These are phyloP conservation scores for Davidsoniella australis DNA, from an alignment of 2,329 filamentous ascomycete genomes.

Conservation along the genomic window DNA sequence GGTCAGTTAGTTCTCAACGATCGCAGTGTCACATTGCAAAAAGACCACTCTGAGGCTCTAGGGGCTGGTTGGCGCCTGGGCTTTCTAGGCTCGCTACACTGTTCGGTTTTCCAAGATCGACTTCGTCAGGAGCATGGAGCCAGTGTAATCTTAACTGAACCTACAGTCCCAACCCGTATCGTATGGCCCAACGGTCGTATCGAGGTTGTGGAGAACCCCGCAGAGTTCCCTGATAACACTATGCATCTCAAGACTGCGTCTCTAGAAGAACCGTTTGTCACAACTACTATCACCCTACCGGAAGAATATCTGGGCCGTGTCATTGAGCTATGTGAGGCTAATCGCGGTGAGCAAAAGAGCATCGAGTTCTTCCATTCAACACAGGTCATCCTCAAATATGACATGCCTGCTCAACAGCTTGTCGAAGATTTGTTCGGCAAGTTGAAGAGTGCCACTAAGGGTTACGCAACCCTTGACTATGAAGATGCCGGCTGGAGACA, in stretches of 20 bases:
- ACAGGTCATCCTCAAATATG: slow-evolving; percentile 89
- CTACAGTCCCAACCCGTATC: slow-evolving; percentile 82
- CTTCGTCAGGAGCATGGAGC: slow-evolving; percentile 86
- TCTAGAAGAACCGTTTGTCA: slow-evolving; percentile 42
- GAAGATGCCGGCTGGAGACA: slow-evolving; percentile 81
- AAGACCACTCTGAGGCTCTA: slow-evolving; percentile 84
- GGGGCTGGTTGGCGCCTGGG: slow-evolving; percentile 88
- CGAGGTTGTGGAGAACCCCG: slow-evolving; percentile 62
- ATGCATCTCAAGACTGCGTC: slow-evolving; percentile 24
- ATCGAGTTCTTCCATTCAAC: slow-evolving; percentile 81
- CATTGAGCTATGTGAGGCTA: slow-evolving; percentile 84
- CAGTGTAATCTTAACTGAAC: slow-evolving; percentile 91
- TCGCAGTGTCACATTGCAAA: slow-evolving; percentile 80
- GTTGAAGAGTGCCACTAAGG: slow-evolving; percentile 82
- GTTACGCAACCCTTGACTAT: slow-evolving; percentile 91
- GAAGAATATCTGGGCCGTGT: slow-evolving; percentile 88
- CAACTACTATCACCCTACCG: slow-evolving; percentile 73
- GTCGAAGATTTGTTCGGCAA: slow-evolving; percentile 97
- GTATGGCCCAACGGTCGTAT: slow-evolving; percentile 31
- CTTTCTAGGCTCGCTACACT: slow-evolving; percentile 91
- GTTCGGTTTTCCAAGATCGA: slow-evolving; percentile 96
- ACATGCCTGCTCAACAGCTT: slow-evolving; percentile 70
- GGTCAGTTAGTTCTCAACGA: slow-evolving; percentile 88
- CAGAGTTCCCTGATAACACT: slow-evolving; percentile 51
- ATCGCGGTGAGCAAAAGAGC: slow-evolving; percentile 72